A percentile compares a stretch with the other conserved stretches of the same genome.
phyloP scores from a whole-genome alignment of 2,329 filamentous ascomycete species.

The Coniochaeta ligniaria region DNA sequence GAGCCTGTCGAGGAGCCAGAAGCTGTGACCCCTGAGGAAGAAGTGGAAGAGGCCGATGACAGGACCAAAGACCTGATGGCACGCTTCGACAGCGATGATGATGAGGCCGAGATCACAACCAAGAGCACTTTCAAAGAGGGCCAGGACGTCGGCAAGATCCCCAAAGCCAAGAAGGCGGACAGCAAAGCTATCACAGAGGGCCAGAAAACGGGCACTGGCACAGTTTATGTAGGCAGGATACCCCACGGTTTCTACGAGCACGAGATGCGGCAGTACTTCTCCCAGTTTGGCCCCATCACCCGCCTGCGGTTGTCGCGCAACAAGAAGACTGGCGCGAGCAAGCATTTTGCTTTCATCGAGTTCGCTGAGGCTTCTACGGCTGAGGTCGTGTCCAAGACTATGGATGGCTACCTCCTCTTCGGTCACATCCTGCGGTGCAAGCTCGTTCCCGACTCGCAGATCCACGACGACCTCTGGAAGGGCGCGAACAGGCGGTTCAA shows the following conservation, averaged over 20 bases:
- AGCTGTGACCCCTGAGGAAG: constrained; percentile 4
- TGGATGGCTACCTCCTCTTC: constrained; percentile 96
- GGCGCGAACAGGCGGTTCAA: constrained; percentile 89
- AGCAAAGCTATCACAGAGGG: constrained; percentile 19
- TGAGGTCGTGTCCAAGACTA: constrained; percentile 86
- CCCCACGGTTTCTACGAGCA: constrained; percentile 83
- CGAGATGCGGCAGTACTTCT: constrained; percentile 89
- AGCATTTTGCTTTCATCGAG: constrained; percentile 93
- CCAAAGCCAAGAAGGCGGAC: constrained; percentile 35
- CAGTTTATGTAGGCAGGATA: constrained; percentile 77
- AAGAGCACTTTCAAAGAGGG: constrained; percentile 17
- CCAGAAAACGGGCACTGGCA: constrained; percentile 55
- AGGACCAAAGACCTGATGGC: constrained; percentile 16
- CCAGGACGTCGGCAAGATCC: constrained; percentile 32
- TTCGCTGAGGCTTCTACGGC: constrained; percentile 74
- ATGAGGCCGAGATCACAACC: constrained; percentile 5
- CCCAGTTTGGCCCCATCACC: constrained; percentile 81
- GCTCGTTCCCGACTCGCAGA: constrained; percentile 64
- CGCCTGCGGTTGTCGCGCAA: constrained; percentile 81
- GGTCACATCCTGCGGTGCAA: constrained; percentile 90
- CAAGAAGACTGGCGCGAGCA: constrained; percentile 81
- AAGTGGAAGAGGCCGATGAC: constrained; percentile 16
- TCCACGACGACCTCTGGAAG: constrained; percentile 80
- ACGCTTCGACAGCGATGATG: constrained; percentile 15
- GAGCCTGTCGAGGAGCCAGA: constrained; percentile 4